A percentile compares a stretch with the other conserved stretches of the same genome.
Evolutionary conservation across 2,329 filamentous ascomycete genomes (phyloP).

Genomic region (Diplocarpon rosae): DNA sequence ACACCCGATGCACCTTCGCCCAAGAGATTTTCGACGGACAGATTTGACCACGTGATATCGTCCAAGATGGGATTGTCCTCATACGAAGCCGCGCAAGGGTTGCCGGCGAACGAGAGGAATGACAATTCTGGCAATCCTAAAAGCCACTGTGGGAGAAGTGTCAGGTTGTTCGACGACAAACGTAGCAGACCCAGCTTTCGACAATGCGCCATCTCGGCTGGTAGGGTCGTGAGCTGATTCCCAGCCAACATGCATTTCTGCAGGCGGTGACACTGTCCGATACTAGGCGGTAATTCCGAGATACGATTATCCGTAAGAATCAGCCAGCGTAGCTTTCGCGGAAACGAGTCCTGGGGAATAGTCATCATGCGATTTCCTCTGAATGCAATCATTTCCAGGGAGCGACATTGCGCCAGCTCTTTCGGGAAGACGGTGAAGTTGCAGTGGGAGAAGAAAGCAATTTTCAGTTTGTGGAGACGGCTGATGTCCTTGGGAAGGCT

Average conservation of each 20-base stretch:
- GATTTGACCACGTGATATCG: conserved; percentile 32
- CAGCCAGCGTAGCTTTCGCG: conserved; percentile 35
- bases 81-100: conserved; percentile 31
- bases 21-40: conserved; percentile 32
- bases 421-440: conserved; percentile 33
- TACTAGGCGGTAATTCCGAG: conserved; percentile 30
- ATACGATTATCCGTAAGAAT: conserved; percentile 38
- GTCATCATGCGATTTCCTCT: conserved; percentile 34
- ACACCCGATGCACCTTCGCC: conserved; percentile 37
- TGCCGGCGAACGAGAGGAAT: conserved; percentile 37
- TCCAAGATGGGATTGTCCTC: conserved; percentile 25
- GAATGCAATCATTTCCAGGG: conserved; percentile 40
- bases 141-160: conserved; percentile 33
- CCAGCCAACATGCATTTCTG: conserved; percentile 41
- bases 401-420: conserved; percentile 32
- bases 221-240: conserved; percentile 32
- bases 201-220: conserved; percentile 34
- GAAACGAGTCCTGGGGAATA: conserved; percentile 33
- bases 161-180: conserved; percentile 33
- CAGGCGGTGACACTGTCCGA: conserved; percentile 33
- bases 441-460: conserved; percentile 37
- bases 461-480: conserved; percentile 33
- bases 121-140: conserved; percentile 35
- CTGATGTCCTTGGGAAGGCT: conserved; percentile 31
- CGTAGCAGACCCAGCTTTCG: conserved; percentile 34